Conservation (phyloP, 495 filamentous ascomycete species). For the Penicillium antarcticum region DNA sequence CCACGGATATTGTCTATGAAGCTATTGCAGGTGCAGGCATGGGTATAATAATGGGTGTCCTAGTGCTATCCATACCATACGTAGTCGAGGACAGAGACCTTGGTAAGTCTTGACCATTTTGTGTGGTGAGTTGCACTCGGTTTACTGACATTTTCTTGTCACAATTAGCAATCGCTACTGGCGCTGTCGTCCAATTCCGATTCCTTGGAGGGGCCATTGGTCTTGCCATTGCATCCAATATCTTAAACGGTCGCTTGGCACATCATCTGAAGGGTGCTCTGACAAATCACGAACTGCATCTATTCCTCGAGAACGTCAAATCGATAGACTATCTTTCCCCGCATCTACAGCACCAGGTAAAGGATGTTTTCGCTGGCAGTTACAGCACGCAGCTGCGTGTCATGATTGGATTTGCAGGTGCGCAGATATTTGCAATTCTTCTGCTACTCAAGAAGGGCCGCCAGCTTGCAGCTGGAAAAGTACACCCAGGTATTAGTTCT, state of each 20-base stretch:
- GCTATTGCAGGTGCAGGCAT: conserved; percentile 53
- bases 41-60: conserved; percentile 32
- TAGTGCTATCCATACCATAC: conserved; percentile 49
- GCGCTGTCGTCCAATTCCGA: conserved; percentile 52
- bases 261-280: conserved; percentile 17
- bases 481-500: neutral
- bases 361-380: conserved; percentile 17
- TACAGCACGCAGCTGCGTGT: conserved; percentile 23
- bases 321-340: conserved; percentile 7
- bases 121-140: neutral
- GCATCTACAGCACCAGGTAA: conserved; percentile 11
- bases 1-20: conserved; percentile 48
- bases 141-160: neutral
- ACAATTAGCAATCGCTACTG: conserved; percentile 48
- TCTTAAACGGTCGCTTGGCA: conserved; percentile 26
- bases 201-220: conserved; percentile 58
- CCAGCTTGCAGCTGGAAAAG: conserved; percentile 14
- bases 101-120: conserved; percentile 23
- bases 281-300: conserved; percentile 16
- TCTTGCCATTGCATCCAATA: conserved; percentile 38
- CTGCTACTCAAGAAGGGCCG: conserved; percentile 17
- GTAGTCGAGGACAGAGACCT: conserved; percentile 45
- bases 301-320: conserved; percentile 23
- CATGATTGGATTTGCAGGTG: conserved; percentile 33
- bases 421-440: conserved; percentile 17